Evolutionary conservation across 2,329 filamentous ascomycete species (phyloP), one percentile per base, ranked within the genome.

Genomic region (Diaporthe capsici): DNA sequence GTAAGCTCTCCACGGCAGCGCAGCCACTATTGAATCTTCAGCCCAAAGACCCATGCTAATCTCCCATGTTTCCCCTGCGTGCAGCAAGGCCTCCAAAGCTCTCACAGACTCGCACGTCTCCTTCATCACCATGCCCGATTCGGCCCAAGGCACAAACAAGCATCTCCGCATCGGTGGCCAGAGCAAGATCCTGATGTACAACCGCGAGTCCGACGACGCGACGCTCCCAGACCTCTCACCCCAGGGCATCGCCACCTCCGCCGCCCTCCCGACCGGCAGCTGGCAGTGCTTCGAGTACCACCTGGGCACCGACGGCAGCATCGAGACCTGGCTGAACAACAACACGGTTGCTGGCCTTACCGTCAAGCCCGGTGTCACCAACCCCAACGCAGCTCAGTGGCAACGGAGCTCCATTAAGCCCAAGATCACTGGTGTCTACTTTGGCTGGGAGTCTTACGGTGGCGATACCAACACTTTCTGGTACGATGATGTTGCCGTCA

Each of bases 261-360:
- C 81, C 2, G 83, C 86, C 3, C 86, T 92, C 44, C 85, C 89
- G 0, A 85, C 89, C 2, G 86, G 85, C 75, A 74, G 76, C 3
- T 92, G 90, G 88, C 84, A 90, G 78, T 92, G 90, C 82, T 89
- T 92, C 75, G 90, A 92, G 80, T 92, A 92, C 82, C 89, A 91
- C 77, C 74, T 92, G 34, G 89, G 89, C 37, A 82, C 88, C 15
- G 89, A 92, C 77, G 90, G 90, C 49, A 89, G 85, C 13, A 84
- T 92, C 70, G 89, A 91, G 85, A 92, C 90, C 2, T 92, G 90
- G 90, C 79, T 92, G 77, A 88, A 92, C 81, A 86, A 85, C 76
- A 83, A 82, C 20, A 85, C 86, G 12, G 85, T 92, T 73, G 82
- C 85, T 1, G 90, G 89, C 3, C 85, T 92, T 15, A 90, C 87